Base-by-base conservation (phyloP, 805 yeast genomes). In the Candida silvicultrix region DNA sequence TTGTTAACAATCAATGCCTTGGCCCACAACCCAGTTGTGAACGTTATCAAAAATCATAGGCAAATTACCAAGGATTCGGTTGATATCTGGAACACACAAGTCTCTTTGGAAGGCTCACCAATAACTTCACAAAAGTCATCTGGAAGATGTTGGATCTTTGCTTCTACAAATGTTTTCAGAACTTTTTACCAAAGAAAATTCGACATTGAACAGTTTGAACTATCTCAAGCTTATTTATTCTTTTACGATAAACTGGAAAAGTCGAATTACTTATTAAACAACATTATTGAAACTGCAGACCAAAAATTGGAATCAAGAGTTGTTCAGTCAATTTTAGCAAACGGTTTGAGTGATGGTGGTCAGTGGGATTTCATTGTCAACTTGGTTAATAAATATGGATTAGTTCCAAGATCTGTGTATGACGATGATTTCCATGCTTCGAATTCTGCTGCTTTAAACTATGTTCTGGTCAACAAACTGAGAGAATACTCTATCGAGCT, bases 121-220 rank as follows among this genome's bases (percentile, higher is more conserved):
- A 74, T 83, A 16, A 80, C 83, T 39, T 80, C 83, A 64, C 96
- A 87, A 67, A 74, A 75, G 52, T 64, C 75, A 8, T 77, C 86
- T 15, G 96, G 95, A 25, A 70, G 95, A 55, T 87, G 96, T 66
- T 87, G 95, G 95, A 73, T 87, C 51, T 87, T 87, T 64, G 95
- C 95, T 7, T 75, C 89, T 1, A 81, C 87, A 42, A 87, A 87
- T 52, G 75, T 83, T 43, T 70, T 86, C 61, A 73, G 95, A 55
- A 58, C 82, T 40, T 75, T 75, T 44, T 74, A 85, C 39, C 80
- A 80, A 67, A 71, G 74, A 57, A 74, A 75, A 58, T 77, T 80
- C 64, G 79, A 81, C 58, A 64, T 87, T 54, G 78, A 78, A 52
- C 72, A 72, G 54, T 78, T 85, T 61, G 89, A 84, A 65, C 66